Base-by-base conservation (phyloP, 1,139 yeast genomes). In the Kurtzmaniella quercitrusa region DNA sequence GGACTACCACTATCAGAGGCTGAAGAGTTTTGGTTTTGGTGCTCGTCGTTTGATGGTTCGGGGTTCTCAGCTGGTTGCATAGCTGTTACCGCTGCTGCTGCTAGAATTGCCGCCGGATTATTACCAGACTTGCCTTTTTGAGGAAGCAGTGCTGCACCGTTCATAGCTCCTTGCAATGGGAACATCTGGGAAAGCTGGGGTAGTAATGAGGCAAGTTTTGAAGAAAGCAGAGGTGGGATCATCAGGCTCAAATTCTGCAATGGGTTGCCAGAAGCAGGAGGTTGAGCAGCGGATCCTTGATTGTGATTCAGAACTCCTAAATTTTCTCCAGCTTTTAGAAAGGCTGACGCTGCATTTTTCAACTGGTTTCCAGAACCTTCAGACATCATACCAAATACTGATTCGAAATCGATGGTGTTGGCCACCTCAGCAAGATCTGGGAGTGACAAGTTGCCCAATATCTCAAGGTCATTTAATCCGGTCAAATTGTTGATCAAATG, bases 381-480 rank as follows among this genome's bases (percentile, higher is more conserved):
- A 10, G 63, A 67, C 21, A 64, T 48, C 38, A 68, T 47, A 1
- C 66, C 58, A 12, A 71, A 69, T 40, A 71, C 51, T 46, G 63
- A 68, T 44, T 66, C 63, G 43, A 70, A 59, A 48, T 71, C 77
- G 19, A 70, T 63, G 7, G 77, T 77, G 47, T 71, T 74, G 2
- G 78, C 77, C 50, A 73, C 59, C 9, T 72, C 62, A 2, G 77
- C 77, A 44, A 73, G 57, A 48, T 67, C 70, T 21, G 71, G 60
- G 38, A 73, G 56, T 9, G 77, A 74, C 14, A 41, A 19, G 48
- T 62, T 69, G 2, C 75, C 75, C 24, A 70, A 55, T 31, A 60
- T 56, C 41, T 68, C 58, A 41, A 69, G 52, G 44, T 68, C 73
- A 12, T 68, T 65, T 24, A 65, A 45, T 7, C 71, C 73, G 27